A percentile compares a stretch with the other conserved stretches of the same genome.
Evolutionary conservation across 257 asterid genomes (phyloP).

Genomic region (Knoxia roxburghii): DNA sequence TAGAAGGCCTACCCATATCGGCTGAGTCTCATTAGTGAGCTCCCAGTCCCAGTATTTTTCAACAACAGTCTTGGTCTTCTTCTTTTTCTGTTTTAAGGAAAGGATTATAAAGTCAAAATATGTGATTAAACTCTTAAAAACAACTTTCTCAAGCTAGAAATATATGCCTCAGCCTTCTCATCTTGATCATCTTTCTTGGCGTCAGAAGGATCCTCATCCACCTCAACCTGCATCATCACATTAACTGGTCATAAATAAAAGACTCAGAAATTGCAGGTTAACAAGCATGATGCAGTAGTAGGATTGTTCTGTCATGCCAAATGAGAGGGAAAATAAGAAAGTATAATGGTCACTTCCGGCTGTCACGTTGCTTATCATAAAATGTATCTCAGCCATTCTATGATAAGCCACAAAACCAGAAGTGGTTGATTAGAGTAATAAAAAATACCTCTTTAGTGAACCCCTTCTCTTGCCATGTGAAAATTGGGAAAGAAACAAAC

Average conservation of each 20-base stretch:
- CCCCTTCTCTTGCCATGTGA: constrained; percentile 99
- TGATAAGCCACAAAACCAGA: background rate
- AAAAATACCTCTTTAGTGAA: constrained; percentile 76
- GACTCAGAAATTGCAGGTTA: background rate
- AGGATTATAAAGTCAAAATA: constrained; percentile 16
- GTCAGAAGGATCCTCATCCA: constrained; percentile 82
- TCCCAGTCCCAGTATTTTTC: constrained; percentile 99
- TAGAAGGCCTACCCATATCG: constrained; percentile 79
- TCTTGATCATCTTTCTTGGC: constrained; percentile 57
- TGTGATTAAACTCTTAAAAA: background rate
- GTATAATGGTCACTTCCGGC: background rate
- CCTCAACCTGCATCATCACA: constrained; percentile 65
- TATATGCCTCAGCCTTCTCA: constrained; percentile 60
- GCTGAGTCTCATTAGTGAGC: constrained; percentile 88
- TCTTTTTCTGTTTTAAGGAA: constrained; percentile 61
- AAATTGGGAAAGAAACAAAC: constrained; percentile 96
- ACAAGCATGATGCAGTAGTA: background rate
- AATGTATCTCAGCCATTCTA: background rate
- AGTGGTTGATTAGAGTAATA: background rate
- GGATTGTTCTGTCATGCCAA: background rate
- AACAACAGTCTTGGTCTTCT: constrained; percentile 87
- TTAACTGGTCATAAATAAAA: constrained; percentile 12
- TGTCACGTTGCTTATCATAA: background rate
- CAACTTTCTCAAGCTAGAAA: background rate
- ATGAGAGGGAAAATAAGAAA: background rate